Conservation (phyloP, 768 basidiomycete species). For the Saitozyma sp. region DNA sequence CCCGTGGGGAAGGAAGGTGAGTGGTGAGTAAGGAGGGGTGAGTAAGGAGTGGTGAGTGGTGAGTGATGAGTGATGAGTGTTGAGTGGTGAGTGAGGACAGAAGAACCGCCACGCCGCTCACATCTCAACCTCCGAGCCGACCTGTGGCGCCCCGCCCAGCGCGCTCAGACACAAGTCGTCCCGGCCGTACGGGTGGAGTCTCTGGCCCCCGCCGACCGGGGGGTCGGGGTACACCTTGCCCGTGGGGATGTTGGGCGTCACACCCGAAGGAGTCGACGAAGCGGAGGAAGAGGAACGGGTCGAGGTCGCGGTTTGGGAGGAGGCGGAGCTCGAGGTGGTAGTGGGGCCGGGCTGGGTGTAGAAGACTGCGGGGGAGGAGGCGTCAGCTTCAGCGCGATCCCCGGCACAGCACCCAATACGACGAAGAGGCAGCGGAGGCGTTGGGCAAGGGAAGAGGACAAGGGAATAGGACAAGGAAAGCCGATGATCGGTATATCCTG, state of each 20-base stretch:
- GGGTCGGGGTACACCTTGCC: conserved; percentile 8
- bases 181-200: conserved; percentile 17
- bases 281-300: conserved; percentile 5
- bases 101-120: conserved; percentile 5
- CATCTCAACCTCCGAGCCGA: conserved; percentile 17
- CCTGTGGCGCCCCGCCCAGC: conserved; percentile 12
- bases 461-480: too few relatives aligned
- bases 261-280: background rate
- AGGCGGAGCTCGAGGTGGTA: background rate
- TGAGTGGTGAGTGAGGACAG: too few relatives aligned
- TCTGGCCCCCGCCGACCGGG: conserved; percentile 4
- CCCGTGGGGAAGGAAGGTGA: too few relatives aligned
- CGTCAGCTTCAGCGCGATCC: background rate
- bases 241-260: background rate
- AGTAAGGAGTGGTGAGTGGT: too few relatives aligned
- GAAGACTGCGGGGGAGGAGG: background rate
- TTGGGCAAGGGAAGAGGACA: too few relatives aligned
- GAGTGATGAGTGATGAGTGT: too few relatives aligned
- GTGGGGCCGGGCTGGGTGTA: background rate
- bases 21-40: too few relatives aligned
- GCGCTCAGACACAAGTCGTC: conserved; percentile 22
- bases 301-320: conserved; percentile 1
- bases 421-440: too few relatives aligned
- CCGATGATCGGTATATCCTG: too few relatives aligned
- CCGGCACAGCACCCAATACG: background rate